These are phyloP conservation scores for Cystofilobasidium bisporidii DNA, from an alignment of 768 basidiomycete genomes.

Conservation along the genomic window DNA sequence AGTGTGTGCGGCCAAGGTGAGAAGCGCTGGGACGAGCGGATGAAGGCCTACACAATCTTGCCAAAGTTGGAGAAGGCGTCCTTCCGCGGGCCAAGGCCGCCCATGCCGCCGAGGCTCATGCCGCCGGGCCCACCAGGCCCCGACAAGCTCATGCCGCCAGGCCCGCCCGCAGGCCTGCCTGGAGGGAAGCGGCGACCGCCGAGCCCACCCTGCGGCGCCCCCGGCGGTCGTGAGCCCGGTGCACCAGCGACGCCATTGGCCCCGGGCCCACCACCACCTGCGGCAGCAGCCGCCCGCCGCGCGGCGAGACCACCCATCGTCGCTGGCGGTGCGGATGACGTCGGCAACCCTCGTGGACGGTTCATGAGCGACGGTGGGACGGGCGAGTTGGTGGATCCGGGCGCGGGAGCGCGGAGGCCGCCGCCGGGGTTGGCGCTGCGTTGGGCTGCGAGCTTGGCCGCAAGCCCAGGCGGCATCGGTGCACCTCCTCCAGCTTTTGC, in stretches of 20 bases:
- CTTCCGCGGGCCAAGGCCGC: background rate
- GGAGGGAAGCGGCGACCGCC: conserved; percentile 17
- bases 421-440: background rate
- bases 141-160: conserved; percentile 22
- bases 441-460: conserved; percentile 22
- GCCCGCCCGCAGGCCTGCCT: conserved; percentile 9
- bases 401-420: background rate
- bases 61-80: conserved; percentile 28
- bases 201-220: conserved; percentile 8
- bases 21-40: background rate
- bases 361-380: conserved; percentile 24
- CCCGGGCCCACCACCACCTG: conserved; percentile 12
- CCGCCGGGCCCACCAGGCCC: conserved; percentile 15
- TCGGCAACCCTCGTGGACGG: conserved; percentile 1
- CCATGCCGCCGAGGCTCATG: conserved; percentile 16
- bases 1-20: background rate
- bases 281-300: conserved; percentile 9
- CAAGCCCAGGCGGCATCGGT: conserved; percentile 27
- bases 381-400: background rate
- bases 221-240: background rate
- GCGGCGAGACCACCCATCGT: conserved; percentile 18
- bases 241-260: conserved; percentile 5
- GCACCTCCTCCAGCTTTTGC: conserved; percentile 7
- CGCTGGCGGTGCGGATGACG: conserved; percentile 17
- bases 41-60: conserved; percentile 22